These are phyloP conservation scores for Blastobotrys muscicola DNA, from an alignment of 805 yeast genomes.

Conservation along the genomic window DNA sequence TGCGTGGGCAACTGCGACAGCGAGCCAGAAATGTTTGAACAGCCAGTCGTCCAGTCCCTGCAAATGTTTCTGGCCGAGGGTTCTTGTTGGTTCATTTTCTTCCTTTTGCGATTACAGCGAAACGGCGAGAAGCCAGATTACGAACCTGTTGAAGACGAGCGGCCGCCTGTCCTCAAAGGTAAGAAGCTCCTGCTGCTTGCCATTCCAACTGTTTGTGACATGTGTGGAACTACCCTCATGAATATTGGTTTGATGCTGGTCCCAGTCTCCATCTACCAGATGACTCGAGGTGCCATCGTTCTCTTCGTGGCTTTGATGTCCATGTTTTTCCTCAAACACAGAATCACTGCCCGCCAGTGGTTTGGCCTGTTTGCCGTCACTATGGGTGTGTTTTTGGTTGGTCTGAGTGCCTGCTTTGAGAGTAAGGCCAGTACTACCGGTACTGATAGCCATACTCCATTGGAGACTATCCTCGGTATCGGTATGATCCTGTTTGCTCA, in stretches of 20 bases:
- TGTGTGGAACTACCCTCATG: slow-evolving; percentile 64
- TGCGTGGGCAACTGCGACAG: slow-evolving; percentile 49
- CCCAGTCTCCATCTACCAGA: slow-evolving; percentile 74
- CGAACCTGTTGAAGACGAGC: not conserved
- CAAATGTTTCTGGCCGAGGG: slow-evolving; percentile 78
- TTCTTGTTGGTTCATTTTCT: slow-evolving; percentile 37
- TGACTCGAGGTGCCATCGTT: slow-evolving; percentile 75
- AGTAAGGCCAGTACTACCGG: slow-evolving; percentile 8
- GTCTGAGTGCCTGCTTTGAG: slow-evolving; percentile 49
- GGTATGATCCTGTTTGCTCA: slow-evolving; percentile 50
- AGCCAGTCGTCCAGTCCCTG: slow-evolving; percentile 68
- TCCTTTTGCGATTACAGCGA: slow-evolving; percentile 17
- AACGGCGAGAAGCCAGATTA: not conserved
- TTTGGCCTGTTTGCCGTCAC: slow-evolving; percentile 51
- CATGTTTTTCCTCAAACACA: slow-evolving; percentile 47
- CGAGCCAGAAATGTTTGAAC: slow-evolving; percentile 49
- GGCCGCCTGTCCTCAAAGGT: slow-evolving; percentile 15
- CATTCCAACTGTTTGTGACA: slow-evolving; percentile 62
- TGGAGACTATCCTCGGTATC: slow-evolving; percentile 42
- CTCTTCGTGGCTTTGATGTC: slow-evolving; percentile 67
- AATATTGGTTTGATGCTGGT: slow-evolving; percentile 64
- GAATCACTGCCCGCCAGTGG: slow-evolving; percentile 59
- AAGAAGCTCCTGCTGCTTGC: slow-evolving; percentile 33
- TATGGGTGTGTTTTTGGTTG: slow-evolving; percentile 63
- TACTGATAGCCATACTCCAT: slow-evolving; percentile 1